These are phyloP conservation scores for Gentiana dahurica DNA, from an alignment of 257 asterid genomes.

Conservation along the genomic window DNA sequence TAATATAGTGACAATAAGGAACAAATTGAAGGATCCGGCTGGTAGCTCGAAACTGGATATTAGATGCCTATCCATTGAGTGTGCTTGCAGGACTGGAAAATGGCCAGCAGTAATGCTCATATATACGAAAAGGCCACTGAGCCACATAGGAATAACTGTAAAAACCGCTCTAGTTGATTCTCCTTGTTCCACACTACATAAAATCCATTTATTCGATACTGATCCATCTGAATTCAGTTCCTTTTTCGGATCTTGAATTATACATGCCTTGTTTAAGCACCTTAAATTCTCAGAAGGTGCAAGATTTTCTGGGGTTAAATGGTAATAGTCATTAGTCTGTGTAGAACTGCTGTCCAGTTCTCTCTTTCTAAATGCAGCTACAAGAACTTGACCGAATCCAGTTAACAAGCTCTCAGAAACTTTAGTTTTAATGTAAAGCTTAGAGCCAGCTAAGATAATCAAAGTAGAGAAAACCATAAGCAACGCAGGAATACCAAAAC, in stretches of 20 bases:
- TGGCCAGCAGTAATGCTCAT: neutral
- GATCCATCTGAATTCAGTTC: slow-evolving; percentile 16
- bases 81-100: slow-evolving; percentile 12
- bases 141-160: slow-evolving; percentile 13
- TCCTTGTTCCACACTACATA: slow-evolving; percentile 14
- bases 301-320: neutral
- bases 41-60: slow-evolving; percentile 13
- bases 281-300: slow-evolving; percentile 10
- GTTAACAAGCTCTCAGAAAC: slow-evolving; percentile 9
- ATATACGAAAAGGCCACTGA: slow-evolving; percentile 3
- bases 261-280: slow-evolving; percentile 17
- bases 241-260: slow-evolving; percentile 12
- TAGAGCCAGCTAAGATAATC: slow-evolving; percentile 6
- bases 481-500: slow-evolving; percentile 13
- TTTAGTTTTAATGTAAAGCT: slow-evolving; percentile 12
- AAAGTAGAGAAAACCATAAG: slow-evolving; percentile 14
- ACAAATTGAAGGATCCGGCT: slow-evolving; percentile 14
- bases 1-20: slow-evolving; percentile 1
- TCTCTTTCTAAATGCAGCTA: slow-evolving; percentile 17
- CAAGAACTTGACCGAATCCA: slow-evolving; percentile 15
- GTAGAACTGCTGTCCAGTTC: neutral
- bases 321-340: slow-evolving; percentile 1
- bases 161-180: slow-evolving; percentile 13
- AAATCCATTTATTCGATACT: slow-evolving; percentile 13
- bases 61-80: slow-evolving; percentile 12